These are phyloP conservation scores for Mitragyna speciosa DNA, from an alignment of 257 asterid genomes.

Conservation along the genomic window DNA sequence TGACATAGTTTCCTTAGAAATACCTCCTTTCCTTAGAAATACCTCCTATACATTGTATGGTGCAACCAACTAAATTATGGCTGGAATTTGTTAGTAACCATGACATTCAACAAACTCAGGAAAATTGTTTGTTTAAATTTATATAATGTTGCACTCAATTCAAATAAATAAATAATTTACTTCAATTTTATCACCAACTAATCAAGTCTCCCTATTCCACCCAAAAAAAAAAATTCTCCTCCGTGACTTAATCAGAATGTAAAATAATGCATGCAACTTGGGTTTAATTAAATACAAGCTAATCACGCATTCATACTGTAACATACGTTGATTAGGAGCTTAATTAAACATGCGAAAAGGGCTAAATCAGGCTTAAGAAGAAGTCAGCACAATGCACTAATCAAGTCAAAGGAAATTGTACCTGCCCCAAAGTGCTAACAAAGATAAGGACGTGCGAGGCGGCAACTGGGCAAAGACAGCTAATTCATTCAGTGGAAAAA, in stretches of 20 bases:
- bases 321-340: not conserved
- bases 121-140: no score
- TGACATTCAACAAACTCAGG: not conserved
- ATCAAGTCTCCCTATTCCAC: not conserved
- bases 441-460: conserved; percentile 6
- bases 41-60: no score
- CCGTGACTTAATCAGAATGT: not conserved
- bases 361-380: not conserved
- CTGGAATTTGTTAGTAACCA: not conserved
- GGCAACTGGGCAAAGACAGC: not conserved
- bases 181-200: not conserved
- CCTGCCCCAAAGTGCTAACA: no score
- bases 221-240: not conserved
- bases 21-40: not conserved
- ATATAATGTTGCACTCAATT: not conserved
- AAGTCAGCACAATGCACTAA: not conserved
- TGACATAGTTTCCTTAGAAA: not conserved
- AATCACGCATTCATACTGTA: not conserved
- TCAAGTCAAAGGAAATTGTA: not conserved
- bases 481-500: not conserved
- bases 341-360: not conserved
- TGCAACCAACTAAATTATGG: not conserved
- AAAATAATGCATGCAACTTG: not conserved
- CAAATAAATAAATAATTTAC: not conserved
- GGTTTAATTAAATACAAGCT: not conserved